Evolutionary conservation across 805 yeast genomes (phyloP), one percentile per base, ranked within the genome.

Genomic region (Saccharomycopsis microspora): DNA sequence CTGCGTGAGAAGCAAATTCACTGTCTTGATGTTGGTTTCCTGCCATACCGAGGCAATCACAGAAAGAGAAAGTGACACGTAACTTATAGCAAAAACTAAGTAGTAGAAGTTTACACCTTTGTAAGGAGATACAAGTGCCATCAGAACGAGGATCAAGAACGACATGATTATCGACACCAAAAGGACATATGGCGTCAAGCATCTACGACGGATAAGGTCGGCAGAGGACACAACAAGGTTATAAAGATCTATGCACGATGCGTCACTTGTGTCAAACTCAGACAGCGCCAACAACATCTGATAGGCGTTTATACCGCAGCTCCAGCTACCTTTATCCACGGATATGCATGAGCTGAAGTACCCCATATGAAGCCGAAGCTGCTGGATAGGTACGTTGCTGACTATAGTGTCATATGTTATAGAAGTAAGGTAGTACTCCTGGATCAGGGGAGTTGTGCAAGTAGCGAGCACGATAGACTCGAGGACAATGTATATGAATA

Each of bases 41-140:
- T 52, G 55, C 55, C 55, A 52, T 31, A 49, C 49, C 10, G 53
- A 38, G 7, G 55, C 55, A 28, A 49, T 43, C 6, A 52, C 43
- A 4, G 51, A 34, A 8, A 52, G 41, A 3, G 53, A 36, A 8
- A 52, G 36, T 11, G 48, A 32, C 7, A 47, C 42, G 32, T 52
- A 52, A 11, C 45, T 38, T 7, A 52, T 5, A 9, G 42, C 4
- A 44, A 50, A 50, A 39, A 50, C 37, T 8, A 10, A 10, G 39
- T 45, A 45, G 39, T 47, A 52, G 6, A 10, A 11, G 44, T 34
- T 43, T n/a, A 32, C 27, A 36, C 41, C 31, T 10, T 34, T 32
- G 30, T 8, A 8, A 4, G 55, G 53, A 31, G 46, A 39, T 6
- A 48, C 29, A 19, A 45, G 31, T 19, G 55, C 55, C 39, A 52